These are phyloP conservation scores for Trichophyton simii DNA, from an alignment of 2,329 filamentous ascomycete genomes.

Conservation along the genomic window DNA sequence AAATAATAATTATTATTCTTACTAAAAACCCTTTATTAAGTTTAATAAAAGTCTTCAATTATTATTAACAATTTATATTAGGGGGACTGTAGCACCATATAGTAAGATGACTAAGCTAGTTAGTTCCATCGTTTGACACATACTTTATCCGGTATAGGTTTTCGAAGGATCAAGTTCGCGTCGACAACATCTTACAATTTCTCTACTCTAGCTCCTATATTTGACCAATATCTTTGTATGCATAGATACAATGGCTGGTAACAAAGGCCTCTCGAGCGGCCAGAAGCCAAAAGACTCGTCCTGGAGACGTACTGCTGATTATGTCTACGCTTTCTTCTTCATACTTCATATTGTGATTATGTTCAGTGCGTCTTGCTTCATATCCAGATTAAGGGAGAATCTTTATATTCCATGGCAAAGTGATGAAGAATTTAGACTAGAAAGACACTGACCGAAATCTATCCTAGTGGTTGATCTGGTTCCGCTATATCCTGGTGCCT, in stretches of 20 bases:
- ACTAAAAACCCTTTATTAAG: too few species aligned
- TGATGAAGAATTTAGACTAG: neutral
- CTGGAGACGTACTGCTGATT: constrained; percentile 27
- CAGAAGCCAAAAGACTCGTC: constrained; percentile 13
- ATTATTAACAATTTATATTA: too few species aligned
- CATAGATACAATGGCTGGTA: neutral
- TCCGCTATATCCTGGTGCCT: constrained; percentile 42
- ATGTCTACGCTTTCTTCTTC: constrained; percentile 46
- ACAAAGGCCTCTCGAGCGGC: neutral
- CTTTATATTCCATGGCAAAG: neutral
- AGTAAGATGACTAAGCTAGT: too few species aligned
- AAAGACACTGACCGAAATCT: neutral
- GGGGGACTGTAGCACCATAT: too few species aligned
- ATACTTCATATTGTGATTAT: constrained; percentile 49
- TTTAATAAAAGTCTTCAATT: too few species aligned
- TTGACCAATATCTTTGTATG: too few species aligned
- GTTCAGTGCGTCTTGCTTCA: constrained; percentile 38
- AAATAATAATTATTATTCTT: too few species aligned
- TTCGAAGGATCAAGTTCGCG: neutral
- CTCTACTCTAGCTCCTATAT: neutral
- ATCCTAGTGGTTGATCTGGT: constrained; percentile 47
- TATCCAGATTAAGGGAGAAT: neutral
- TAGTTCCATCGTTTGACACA: too few species aligned
- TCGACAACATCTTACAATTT: neutral
- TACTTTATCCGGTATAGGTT: too few species aligned